Evolutionary conservation across 2,329 filamentous ascomycete genomes (phyloP).

Genomic region (Sarocladiaceae sp.): DNA sequence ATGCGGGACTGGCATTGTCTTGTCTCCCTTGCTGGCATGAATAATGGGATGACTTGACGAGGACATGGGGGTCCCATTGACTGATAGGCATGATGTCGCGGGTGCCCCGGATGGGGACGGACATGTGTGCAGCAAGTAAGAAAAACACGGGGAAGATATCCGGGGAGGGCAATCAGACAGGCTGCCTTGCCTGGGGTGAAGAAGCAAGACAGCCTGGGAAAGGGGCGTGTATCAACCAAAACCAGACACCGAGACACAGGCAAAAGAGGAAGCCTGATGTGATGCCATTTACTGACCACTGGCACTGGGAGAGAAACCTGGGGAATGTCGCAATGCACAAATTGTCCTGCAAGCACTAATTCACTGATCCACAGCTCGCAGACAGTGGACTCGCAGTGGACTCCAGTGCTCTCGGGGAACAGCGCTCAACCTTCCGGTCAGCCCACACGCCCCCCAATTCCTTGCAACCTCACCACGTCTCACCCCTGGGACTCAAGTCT

Average conservation of each 20-base stretch:
- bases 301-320: neutral
- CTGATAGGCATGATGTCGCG: no score
- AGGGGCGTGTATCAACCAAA: neutral
- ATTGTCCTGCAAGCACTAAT: no score
- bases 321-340: no score
- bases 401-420: slow-evolving; percentile 5
- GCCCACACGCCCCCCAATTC: neutral
- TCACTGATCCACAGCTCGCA: no score
- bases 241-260: no score
- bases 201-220: neutral
- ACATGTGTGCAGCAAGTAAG: no score
- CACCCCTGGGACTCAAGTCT: no score
- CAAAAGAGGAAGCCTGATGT: neutral
- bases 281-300: no score
- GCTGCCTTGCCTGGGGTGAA: no score
- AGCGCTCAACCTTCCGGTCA: neutral
- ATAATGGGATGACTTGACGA: no score
- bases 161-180: neutral
- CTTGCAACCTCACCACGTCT: neutral
- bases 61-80: no score
- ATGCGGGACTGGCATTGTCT: neutral
- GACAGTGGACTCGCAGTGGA: no score
- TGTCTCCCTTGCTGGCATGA: neutral
- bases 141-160: neutral
- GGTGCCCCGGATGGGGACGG: neutral